These are phyloP conservation scores for Fomitiporia mediterranea DNA, from an alignment of 1,284 basidiomycete species.

Conservation along the genomic window DNA sequence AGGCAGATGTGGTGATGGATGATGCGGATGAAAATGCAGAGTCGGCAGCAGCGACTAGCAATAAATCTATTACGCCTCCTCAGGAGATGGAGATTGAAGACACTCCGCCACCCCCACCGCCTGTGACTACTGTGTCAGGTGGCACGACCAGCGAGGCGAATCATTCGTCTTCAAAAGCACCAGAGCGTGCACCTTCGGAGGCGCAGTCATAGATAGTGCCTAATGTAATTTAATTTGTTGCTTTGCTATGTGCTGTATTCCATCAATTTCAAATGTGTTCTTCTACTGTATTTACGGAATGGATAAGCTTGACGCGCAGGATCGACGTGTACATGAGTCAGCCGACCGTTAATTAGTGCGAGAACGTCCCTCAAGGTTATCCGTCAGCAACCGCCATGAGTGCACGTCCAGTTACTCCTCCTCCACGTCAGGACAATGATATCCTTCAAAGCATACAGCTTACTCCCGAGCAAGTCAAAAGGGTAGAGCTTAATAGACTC, in stretches of 20 bases:
- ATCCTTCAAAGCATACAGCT: constrained; percentile 20
- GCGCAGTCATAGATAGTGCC: not conserved
- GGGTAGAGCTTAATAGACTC: constrained; percentile 51
- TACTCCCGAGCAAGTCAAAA: constrained; percentile 42
- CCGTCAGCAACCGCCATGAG: constrained; percentile 7
- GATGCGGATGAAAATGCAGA: not conserved
- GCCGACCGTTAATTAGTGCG: not conserved
- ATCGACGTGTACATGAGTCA: not conserved
- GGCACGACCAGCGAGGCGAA: not conserved
- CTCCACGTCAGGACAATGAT: constrained; percentile 3
- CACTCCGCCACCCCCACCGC: not conserved
- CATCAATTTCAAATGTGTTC: too few species aligned
- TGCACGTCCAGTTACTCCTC: constrained; percentile 21
- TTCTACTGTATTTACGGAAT: too few species aligned
- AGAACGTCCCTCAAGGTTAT: not conserved
- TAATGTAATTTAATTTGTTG: not conserved
- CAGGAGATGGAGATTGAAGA: constrained; percentile 4
- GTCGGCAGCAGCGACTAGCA: not conserved
- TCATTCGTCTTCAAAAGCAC: not conserved
- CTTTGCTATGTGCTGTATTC: not conserved
- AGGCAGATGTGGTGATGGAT: not conserved
- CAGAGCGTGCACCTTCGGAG: not conserved
- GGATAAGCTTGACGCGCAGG: too few species aligned
- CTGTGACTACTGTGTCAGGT: too few species aligned
- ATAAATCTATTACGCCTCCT: too few species aligned